A percentile compares a stretch with the other conserved stretches of the same genome.
These are phyloP conservation scores for Ogataea henricii DNA, from an alignment of 805 yeast genomes.

Conservation along the genomic window DNA sequence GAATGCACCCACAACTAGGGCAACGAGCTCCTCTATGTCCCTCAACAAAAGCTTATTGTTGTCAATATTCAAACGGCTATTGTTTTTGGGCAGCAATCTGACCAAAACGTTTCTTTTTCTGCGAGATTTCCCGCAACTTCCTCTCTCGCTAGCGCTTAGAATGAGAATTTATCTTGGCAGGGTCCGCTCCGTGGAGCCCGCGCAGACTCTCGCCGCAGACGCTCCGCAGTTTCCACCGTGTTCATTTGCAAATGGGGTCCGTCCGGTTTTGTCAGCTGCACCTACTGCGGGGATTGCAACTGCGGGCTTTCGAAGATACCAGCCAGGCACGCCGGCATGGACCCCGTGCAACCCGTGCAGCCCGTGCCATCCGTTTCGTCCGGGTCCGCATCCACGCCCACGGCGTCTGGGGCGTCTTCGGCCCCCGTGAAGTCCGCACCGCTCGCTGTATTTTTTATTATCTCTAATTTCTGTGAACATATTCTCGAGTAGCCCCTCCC, in stretches of 20 bases:
- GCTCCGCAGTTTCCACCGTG: constrained; percentile 1
- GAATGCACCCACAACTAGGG: neutral
- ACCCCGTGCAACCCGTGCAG: neutral
- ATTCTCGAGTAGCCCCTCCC: no score
- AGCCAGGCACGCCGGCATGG: neutral
- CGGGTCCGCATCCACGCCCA: neutral
- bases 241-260: neutral
- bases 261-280: constrained; percentile 3
- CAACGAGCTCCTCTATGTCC: constrained; percentile 1
- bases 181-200: constrained; percentile 10
- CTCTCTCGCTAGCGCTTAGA: constrained; percentile 2
- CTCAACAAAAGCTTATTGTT: neutral
- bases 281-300: neutral
- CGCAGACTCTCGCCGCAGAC: neutral
- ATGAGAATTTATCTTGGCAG: constrained; percentile 11
- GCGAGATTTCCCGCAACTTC: constrained; percentile 8
- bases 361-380: neutral
- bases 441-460: neutral
- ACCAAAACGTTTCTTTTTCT: constrained; percentile 1
- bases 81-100: neutral
- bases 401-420: neutral
- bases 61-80: neutral
- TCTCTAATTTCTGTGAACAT: no score
- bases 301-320: neutral
- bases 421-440: neutral